Percentiles rank a stretch among this genome's conserved stretches.
Conservation (phyloP, 345 rosid genomes). For the Salix viminalis region DNA sequence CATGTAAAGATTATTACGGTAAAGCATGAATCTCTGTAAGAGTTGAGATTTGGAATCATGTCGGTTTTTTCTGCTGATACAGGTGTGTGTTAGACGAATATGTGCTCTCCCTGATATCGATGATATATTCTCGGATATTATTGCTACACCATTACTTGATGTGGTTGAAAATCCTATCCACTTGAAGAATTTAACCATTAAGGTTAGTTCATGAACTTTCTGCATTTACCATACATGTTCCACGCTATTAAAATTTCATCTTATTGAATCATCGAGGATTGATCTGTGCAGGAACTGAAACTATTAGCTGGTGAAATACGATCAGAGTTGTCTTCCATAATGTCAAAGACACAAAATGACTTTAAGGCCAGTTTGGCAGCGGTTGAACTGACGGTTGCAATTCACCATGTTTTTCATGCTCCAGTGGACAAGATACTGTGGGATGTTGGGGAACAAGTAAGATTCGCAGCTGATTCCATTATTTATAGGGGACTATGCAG, state of each 20-base stretch:
- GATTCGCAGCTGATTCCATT: not conserved
- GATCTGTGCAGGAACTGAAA: conserved; percentile 61
- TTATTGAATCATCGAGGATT: conserved; percentile 5
- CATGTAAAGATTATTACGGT: not conserved
- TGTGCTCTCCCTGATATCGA: conserved; percentile 60
- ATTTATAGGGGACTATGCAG: not conserved
- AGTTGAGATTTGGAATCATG: not conserved
- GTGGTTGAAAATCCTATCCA: conserved; percentile 69
- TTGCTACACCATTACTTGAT: conserved; percentile 72
- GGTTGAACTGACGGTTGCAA: conserved; percentile 74
- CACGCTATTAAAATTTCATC: not conserved
- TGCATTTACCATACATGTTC: conserved; percentile 3
- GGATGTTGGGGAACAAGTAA: conserved; percentile 88
- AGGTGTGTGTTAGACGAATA: conserved; percentile 43
- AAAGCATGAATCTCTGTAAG: not conserved
- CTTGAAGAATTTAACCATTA: conserved; percentile 59
- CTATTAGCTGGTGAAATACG: conserved; percentile 68
- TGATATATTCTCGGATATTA: conserved; percentile 60
- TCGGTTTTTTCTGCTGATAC: conserved; percentile 12
- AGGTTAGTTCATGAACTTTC: conserved; percentile 43
- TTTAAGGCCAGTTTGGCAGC: conserved; percentile 67
- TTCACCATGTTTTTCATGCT: conserved; percentile 81
- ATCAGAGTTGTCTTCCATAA: conserved; percentile 45
- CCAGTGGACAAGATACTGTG: conserved; percentile 83
- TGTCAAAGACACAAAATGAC: conserved; percentile 44